A percentile compares a stretch with the other conserved stretches of the same genome.
Conservation (phyloP, 768 basidiomycete species). For the Serendipita sp. region DNA sequence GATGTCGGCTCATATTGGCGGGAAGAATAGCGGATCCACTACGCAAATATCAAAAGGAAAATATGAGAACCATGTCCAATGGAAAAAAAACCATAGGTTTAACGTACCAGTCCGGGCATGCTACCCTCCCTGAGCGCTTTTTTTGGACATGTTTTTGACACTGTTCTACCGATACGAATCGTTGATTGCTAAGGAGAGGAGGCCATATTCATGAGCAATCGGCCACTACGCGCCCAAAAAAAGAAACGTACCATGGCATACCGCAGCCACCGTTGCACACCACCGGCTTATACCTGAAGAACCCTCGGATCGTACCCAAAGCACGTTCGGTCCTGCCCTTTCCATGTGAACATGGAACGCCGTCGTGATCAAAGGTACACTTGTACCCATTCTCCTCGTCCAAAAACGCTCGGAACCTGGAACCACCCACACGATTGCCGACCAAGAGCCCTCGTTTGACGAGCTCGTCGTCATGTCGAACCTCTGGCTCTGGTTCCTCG, state of each 20-base stretch:
- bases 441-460: neutral
- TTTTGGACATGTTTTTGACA: slow-evolving; percentile 3
- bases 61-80: neutral
- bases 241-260: neutral
- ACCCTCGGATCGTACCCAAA: neutral
- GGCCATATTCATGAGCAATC: neutral
- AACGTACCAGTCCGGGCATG: neutral
- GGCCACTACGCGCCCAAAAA: neutral
- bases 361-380: slow-evolving; percentile 4
- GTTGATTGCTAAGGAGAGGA: neutral
- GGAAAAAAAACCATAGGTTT: neutral
- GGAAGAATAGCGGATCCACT: slow-evolving; percentile 2
- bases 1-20: slow-evolving; percentile 3
- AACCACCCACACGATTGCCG: neutral
- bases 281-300: neutral
- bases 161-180: slow-evolving; percentile 2
- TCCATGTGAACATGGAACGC: neutral
- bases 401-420: neutral
- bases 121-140: neutral
- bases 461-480: neutral
- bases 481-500: slow-evolving; percentile 1
- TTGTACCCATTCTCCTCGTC: slow-evolving; percentile 2
- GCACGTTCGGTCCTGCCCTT: neutral
- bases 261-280: neutral
- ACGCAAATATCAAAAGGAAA: neutral